Percentiles rank a stretch among this genome's conserved stretches.
phyloP scores from a whole-genome alignment of 2,329 filamentous ascomycete genomes.

The Penicillium sp. region DNA sequence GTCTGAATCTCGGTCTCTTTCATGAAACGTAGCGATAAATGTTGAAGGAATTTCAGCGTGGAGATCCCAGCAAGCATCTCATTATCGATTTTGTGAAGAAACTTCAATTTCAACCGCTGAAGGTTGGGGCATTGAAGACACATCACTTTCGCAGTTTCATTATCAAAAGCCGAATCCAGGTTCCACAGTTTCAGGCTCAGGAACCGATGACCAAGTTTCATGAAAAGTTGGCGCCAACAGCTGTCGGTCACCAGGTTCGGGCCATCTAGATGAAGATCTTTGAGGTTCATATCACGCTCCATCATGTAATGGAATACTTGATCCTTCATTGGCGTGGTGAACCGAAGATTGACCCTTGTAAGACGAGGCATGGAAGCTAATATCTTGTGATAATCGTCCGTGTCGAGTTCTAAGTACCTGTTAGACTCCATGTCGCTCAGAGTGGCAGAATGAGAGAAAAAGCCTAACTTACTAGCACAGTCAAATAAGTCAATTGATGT shows the following conservation, averaged over 20 bases:
- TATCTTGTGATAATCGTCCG: constrained; percentile 74
- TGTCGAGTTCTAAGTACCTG: constrained; percentile 57
- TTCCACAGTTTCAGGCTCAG: constrained; percentile 73
- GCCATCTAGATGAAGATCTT: constrained; percentile 72
- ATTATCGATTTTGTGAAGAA: constrained; percentile 71
- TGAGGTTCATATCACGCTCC: constrained; percentile 65
- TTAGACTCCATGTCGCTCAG: constrained; percentile 7
- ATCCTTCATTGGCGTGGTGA: constrained; percentile 90
- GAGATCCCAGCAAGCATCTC: constrained; percentile 63
- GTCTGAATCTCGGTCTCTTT: constrained; percentile 53
- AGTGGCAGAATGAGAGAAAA: not conserved
- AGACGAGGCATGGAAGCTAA: constrained; percentile 71
- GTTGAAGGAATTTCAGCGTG: constrained; percentile 60
- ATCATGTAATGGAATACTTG: constrained; percentile 75
- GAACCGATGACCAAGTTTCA: constrained; percentile 61
- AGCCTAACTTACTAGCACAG: constrained; percentile 50
- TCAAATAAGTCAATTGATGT: constrained; percentile 59
- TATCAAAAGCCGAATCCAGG: constrained; percentile 75
- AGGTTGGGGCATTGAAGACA: constrained; percentile 63
- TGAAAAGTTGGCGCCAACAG: constrained; percentile 69
- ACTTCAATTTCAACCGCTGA: constrained; percentile 70
- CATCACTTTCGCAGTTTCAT: constrained; percentile 64
- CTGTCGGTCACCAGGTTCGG: constrained; percentile 76
- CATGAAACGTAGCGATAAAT: constrained; percentile 69
- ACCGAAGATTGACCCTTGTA: constrained; percentile 68